Percentiles rank a stretch among this genome's conserved stretches.
phyloP scores from a whole-genome alignment of 331 rosid species.

The Stylosanthes scabra region DNA sequence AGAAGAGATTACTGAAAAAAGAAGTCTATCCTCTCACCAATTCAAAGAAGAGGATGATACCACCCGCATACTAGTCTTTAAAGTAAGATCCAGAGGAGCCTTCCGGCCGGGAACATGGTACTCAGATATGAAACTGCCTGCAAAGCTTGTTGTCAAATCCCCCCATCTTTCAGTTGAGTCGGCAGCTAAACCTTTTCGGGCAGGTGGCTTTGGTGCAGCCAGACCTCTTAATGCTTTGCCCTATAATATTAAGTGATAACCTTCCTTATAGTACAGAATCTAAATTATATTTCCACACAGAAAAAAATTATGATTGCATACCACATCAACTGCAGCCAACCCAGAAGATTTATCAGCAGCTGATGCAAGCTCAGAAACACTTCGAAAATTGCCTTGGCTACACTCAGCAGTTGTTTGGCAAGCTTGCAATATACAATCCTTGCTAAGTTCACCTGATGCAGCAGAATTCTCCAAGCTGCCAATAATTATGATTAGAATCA shows the following conservation, averaged over 20 bases:
- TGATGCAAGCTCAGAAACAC: slow-evolving; percentile 78
- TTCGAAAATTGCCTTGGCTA: slow-evolving; percentile 72
- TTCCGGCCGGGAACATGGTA: slow-evolving; percentile 62
- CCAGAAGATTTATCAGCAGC: slow-evolving; percentile 60
- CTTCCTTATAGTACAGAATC: slow-evolving; percentile 12
- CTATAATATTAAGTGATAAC: slow-evolving; percentile 44
- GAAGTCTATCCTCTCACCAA: slow-evolving; percentile 52
- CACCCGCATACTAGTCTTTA: slow-evolving; percentile 79
- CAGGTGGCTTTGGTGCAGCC: slow-evolving; percentile 50
- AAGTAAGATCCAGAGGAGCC: slow-evolving; percentile 89
- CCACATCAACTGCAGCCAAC: slow-evolving; percentile 74
- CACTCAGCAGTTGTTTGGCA: slow-evolving; percentile 57
- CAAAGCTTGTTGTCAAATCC: slow-evolving; percentile 45
- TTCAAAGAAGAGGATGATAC: slow-evolving; percentile 61
- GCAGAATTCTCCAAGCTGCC: slow-evolving; percentile 54
- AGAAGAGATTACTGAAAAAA: too few species aligned
- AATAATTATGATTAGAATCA: slow-evolving; percentile 37
- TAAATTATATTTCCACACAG: slow-evolving; percentile 7
- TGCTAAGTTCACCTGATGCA: slow-evolving; percentile 44
- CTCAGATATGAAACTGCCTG: slow-evolving; percentile 52
- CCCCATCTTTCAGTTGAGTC: slow-evolving; percentile 50
- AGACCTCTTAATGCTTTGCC: slow-evolving; percentile 90
- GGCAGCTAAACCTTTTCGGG: slow-evolving; percentile 48
- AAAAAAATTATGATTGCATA: slow-evolving; percentile 38
- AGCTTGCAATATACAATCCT: slow-evolving; percentile 41